Base-by-base conservation (phyloP, 768 basidiomycete genomes). In the Fistulinella prunicolor region DNA sequence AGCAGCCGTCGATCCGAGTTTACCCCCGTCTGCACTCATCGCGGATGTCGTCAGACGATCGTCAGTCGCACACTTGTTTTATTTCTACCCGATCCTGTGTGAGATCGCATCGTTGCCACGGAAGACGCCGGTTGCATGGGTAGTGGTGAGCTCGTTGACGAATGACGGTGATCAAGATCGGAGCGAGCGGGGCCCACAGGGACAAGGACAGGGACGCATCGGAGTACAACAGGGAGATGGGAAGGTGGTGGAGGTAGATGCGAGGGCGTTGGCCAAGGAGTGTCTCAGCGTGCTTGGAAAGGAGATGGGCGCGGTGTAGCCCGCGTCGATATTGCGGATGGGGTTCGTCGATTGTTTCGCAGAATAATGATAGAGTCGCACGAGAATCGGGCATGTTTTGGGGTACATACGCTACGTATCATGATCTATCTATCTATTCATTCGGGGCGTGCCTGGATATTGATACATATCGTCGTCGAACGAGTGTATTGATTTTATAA, bases 1-100 rank as follows among this genome's bases (percentile, higher is more conserved):
- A 22, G 3, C 20, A 67, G 72, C 63, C 55, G 67, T 71, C 54
- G 78, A 82, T 65, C 37, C 70, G 1, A 65, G 72, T 2, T 60
- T 78, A 16, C 65, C 74, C 1, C 78, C 84, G 0, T 69, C 79
- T 12, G 69, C 71, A 12, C 70, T 89, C 3, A 75, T 94, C 19
- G 73, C 83, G 0, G 83, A 91, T 50, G 80, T 86, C 1, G 80
- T 86, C 12, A 81, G 80, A 55, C 81, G 88, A 1, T 94, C 94
- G 2, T 65, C 81, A 0, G 76, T 82, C 14, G 92, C 87, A 0
- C 94, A 95, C 58, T 70, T 98, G 10, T 95, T 95, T 76, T 84
- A 93, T 61, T 84, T 95, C 49, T 94, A 94, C 60, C 71, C 81
- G 0, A 69, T 88, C 2, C 65, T 96, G 4, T 86, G 87, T 56